These are phyloP conservation scores for Cutaneotrichosporon sp. DNA, from an alignment of 1,284 basidiomycete species.

Conservation along the genomic window DNA sequence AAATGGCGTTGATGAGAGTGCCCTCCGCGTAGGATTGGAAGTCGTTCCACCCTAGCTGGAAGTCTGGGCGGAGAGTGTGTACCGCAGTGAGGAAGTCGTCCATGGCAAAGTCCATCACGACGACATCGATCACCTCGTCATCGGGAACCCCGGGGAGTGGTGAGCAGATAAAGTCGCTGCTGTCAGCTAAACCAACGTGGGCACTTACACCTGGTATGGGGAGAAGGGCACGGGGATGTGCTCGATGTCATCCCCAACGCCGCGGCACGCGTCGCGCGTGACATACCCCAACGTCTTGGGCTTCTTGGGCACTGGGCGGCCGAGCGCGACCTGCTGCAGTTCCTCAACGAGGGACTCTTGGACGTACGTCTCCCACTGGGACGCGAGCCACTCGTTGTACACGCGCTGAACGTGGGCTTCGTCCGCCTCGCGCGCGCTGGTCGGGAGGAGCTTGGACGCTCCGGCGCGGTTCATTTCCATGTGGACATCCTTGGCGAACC, in stretches of 20 bases:
- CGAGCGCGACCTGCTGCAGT: neutral
- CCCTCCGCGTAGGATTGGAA: slow-evolving; percentile 43
- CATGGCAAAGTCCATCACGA: slow-evolving; percentile 46
- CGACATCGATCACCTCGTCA: slow-evolving; percentile 40
- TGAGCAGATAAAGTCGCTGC: slow-evolving; percentile 41
- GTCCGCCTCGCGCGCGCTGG: slow-evolving; percentile 22
- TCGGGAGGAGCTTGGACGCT: slow-evolving; percentile 35
- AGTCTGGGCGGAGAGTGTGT: slow-evolving; percentile 32
- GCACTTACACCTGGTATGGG: slow-evolving; percentile 13
- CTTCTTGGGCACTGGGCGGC: slow-evolving; percentile 8
- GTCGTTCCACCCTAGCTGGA: slow-evolving; percentile 23
- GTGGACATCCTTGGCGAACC: slow-evolving; percentile 33
- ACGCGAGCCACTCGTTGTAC: slow-evolving; percentile 27
- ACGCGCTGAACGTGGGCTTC: slow-evolving; percentile 20
- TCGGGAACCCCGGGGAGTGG: slow-evolving; percentile 35
- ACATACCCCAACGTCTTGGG: slow-evolving; percentile 41
- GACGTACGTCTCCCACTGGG: slow-evolving; percentile 27
- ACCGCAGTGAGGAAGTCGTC: slow-evolving; percentile 45
- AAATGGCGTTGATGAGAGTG: slow-evolving; percentile 36
- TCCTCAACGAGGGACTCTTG: slow-evolving; percentile 1
- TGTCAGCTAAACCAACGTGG: neutral
- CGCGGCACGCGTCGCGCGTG: slow-evolving; percentile 41
- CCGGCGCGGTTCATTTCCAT: slow-evolving; percentile 45
- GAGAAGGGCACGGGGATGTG: slow-evolving; percentile 38
- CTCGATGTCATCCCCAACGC: slow-evolving; percentile 44